A percentile compares a stretch with the other conserved stretches of the same genome.
phyloP scores from a whole-genome alignment of 495 filamentous ascomycete species.

The Entonaema liquescens region DNA sequence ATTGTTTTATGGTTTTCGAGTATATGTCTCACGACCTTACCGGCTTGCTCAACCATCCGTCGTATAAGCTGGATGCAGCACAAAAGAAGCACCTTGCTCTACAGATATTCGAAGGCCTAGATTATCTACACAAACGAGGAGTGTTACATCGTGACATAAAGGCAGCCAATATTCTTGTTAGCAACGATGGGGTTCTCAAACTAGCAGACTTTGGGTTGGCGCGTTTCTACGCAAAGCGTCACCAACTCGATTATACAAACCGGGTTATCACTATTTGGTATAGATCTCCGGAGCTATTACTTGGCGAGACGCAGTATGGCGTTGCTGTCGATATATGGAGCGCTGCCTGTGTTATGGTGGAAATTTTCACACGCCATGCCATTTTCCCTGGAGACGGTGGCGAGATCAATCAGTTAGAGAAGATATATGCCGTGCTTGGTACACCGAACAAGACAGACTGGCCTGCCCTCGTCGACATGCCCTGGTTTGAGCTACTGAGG shows the following conservation, averaged over 20 bases:
- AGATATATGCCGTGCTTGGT: conserved; percentile 91
- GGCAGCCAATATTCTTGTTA: conserved; percentile 93
- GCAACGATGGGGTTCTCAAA: conserved; percentile 86
- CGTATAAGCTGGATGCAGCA: conserved; percentile 81
- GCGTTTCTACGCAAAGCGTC: conserved; percentile 94
- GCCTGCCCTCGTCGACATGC: conserved; percentile 88
- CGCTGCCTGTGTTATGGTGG: conserved; percentile 94
- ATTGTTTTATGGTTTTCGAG: conserved; percentile 99
- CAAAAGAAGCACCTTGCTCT: conserved; percentile 95
- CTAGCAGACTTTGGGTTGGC: conserved; percentile 96
- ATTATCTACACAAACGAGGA: conserved; percentile 92
- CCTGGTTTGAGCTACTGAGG: conserved; percentile 92
- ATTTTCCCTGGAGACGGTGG: conserved; percentile 95
- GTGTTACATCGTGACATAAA: conserved; percentile 97
- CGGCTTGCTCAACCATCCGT: conserved; percentile 86
- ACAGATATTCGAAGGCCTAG: conserved; percentile 93
- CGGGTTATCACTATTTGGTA: conserved; percentile 99
- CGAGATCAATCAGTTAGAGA: conserved; percentile 95
- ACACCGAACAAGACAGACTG: conserved; percentile 86
- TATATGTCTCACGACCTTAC: conserved; percentile 90
- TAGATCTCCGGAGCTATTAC: conserved; percentile 86
- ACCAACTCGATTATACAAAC: conserved; percentile 96
- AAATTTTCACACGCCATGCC: conserved; percentile 94
- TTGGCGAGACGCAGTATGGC: conserved; percentile 94
- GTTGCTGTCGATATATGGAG: conserved; percentile 98